Evolutionary conservation across 176 grass and related monocot species (phyloP).

Genomic region (Juncus effusus): DNA sequence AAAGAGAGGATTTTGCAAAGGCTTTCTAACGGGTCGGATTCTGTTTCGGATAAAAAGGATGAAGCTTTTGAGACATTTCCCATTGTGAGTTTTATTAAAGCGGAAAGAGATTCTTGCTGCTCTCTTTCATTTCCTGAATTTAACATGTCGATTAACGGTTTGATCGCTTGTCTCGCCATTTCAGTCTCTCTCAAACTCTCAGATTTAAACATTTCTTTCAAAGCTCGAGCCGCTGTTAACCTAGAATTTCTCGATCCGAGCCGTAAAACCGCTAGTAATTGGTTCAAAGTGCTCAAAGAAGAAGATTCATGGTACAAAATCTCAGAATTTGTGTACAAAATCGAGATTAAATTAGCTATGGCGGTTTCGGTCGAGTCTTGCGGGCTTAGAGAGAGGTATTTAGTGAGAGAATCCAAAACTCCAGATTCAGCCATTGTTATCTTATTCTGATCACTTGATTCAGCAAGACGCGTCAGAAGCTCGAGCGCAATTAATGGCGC

Average conservation of each 20-base stretch:
- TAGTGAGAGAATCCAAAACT: conserved; percentile 78
- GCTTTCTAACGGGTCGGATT: conserved; percentile 72
- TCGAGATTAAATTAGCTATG: conserved; percentile 74
- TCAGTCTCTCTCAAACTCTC: conserved; percentile 89
- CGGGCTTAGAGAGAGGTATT: conserved; percentile 94
- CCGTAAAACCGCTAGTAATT: conserved; percentile 78
- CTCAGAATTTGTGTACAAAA: conserved; percentile 83
- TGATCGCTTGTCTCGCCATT: conserved; percentile 84
- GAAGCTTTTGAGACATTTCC: conserved; percentile 70
- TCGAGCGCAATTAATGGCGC: conserved; percentile 82
- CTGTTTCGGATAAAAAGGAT: conserved; percentile 64
- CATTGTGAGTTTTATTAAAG: conserved; percentile 78
- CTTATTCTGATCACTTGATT: conserved; percentile 68
- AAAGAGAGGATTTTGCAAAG: conserved; percentile 83
- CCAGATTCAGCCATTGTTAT: conserved; percentile 85
- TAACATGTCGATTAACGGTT: conserved; percentile 92
- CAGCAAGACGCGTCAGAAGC: conserved; percentile 77
- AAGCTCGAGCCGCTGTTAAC: conserved; percentile 73
- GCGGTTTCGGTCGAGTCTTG: conserved; percentile 86
- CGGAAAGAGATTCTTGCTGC: conserved; percentile 72
- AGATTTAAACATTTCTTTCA: conserved; percentile 85
- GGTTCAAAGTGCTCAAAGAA: conserved; percentile 80
- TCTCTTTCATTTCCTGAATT: conserved; percentile 92
- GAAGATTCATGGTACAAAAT: conserved; percentile 71
- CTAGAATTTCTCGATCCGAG: conserved; percentile 91